Evolutionary conservation across 805 yeast genomes (phyloP).

Genomic region (Cyberlindnera maritima): DNA sequence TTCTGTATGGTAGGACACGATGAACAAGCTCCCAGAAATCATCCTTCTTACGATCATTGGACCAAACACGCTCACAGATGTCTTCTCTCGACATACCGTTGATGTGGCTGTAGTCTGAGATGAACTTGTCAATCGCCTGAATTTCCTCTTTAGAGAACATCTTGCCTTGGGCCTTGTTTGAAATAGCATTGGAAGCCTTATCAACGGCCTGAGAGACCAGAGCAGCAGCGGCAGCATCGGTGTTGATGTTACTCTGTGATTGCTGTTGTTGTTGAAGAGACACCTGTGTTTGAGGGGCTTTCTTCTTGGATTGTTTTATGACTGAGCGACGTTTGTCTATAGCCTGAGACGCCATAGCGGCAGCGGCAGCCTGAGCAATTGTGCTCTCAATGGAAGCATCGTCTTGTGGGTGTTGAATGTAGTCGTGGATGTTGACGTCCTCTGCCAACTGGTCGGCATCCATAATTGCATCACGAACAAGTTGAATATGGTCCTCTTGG

Average conservation of each 20-base stretch:
- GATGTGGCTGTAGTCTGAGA: slow-evolving; percentile 63
- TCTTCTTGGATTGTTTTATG: slow-evolving; percentile 7
- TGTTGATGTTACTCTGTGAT: slow-evolving; percentile 1
- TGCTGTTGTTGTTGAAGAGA: slow-evolving; percentile 1
- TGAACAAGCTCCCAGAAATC: slow-evolving; percentile 85
- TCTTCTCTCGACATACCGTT: slow-evolving; percentile 62
- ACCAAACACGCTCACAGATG: slow-evolving; percentile 84
- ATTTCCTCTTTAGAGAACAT: slow-evolving; percentile 64
- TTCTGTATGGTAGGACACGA: slow-evolving; percentile 76
- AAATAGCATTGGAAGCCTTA: slow-evolving; percentile 35
- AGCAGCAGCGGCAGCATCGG: slow-evolving; percentile 36
- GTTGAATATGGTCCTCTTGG: slow-evolving; percentile 52
- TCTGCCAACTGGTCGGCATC: slow-evolving; percentile 64
- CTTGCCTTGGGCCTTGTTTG: slow-evolving; percentile 16
- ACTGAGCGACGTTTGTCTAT: background rate
- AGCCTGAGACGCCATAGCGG: slow-evolving; percentile 21
- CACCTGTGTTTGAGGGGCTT: background rate
- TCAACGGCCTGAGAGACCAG: slow-evolving; percentile 42
- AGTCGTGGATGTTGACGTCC: slow-evolving; percentile 34
- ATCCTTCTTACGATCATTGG: slow-evolving; percentile 79
- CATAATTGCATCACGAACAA: slow-evolving; percentile 68
- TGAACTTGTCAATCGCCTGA: slow-evolving; percentile 68
- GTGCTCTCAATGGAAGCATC: slow-evolving; percentile 18
- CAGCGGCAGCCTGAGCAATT: slow-evolving; percentile 25
- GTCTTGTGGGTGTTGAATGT: slow-evolving; percentile 27